A percentile compares a stretch with the other conserved stretches of the same genome.
Conservation (phyloP, 163 green algal genomes). For the Trebouxiophyceae sp. region DNA sequence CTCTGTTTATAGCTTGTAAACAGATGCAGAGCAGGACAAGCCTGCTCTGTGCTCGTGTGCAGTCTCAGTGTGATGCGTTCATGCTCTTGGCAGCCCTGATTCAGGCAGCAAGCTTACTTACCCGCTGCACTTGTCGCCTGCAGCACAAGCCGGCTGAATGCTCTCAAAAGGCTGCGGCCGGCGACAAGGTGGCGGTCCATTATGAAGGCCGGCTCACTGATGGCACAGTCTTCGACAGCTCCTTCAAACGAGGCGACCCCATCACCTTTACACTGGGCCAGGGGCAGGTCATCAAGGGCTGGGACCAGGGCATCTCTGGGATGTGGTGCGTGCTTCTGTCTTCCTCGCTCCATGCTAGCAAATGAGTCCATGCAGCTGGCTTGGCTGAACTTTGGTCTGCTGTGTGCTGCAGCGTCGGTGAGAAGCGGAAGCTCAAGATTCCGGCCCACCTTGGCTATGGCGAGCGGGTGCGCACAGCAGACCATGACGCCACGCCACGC, state of each 20-base stretch:
- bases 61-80: no score
- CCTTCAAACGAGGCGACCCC: constrained; percentile 47
- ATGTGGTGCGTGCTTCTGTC: constrained; percentile 47
- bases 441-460: no score
- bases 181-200: constrained; percentile 44
- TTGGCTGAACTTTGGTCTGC: no score
- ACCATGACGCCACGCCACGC: no score
- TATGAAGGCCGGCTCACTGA: constrained; percentile 55
- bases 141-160: constrained; percentile 7
- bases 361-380: no score
- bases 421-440: constrained; percentile 77
- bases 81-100: no score
- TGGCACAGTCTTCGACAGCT: constrained; percentile 68
- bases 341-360: no score
- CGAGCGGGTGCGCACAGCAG: no score
- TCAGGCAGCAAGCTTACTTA: no score
- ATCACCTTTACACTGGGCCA: constrained; percentile 66
- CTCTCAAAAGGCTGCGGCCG: constrained; percentile 15
- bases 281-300: constrained; percentile 39
- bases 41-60: no score
- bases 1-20: no score
- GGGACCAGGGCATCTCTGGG: constrained; percentile 65
- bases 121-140: neutral
- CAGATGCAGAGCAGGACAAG: no score
- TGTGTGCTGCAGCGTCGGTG: constrained; percentile 38